Evolutionary conservation across 2,329 filamentous ascomycete species (phyloP).

Genomic region (Colletotrichum paranaense): DNA sequence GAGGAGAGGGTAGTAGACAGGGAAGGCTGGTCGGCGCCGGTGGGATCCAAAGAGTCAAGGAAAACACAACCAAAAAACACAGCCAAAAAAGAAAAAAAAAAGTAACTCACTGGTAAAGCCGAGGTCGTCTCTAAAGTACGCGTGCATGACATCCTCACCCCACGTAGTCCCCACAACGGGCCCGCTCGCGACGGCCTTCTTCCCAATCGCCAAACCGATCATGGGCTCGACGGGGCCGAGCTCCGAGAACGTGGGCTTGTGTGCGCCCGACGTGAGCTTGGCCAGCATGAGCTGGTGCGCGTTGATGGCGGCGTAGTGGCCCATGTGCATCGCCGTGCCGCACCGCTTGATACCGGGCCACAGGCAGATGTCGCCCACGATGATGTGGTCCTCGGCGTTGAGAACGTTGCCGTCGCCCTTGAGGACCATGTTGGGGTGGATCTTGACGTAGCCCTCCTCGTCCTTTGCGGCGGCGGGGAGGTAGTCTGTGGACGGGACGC

Average conservation of each 20-base stretch:
- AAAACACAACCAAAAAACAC: too few species aligned
- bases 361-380: slow-evolving; percentile 74
- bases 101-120: slow-evolving; percentile 68
- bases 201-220: slow-evolving; percentile 79
- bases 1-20: background rate
- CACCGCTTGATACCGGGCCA: slow-evolving; percentile 87
- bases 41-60: too few species aligned
- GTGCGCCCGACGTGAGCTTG: slow-evolving; percentile 44
- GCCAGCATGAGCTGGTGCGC: slow-evolving; percentile 71
- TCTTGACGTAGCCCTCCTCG: slow-evolving; percentile 73
- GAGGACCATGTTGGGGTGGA: slow-evolving; percentile 68
- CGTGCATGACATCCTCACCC: slow-evolving; percentile 71
- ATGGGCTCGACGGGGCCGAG: slow-evolving; percentile 69
- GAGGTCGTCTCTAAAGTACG: slow-evolving; percentile 76
- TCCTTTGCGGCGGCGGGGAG: slow-evolving; percentile 70
- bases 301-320: slow-evolving; percentile 74
- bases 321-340: slow-evolving; percentile 80
- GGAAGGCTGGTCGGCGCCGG: background rate
- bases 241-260: slow-evolving; percentile 58
- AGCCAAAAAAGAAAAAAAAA: background rate
- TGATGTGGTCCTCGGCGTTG: slow-evolving; percentile 73
- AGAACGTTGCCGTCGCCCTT: slow-evolving; percentile 58
- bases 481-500: slow-evolving; percentile 70
- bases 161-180: slow-evolving; percentile 65
- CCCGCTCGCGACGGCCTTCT: slow-evolving; percentile 73